Percentiles rank a stretch among this genome's conserved stretches.
These are phyloP conservation scores for Leccinum imitatum DNA, from an alignment of 768 basidiomycete species.

Conservation along the genomic window DNA sequence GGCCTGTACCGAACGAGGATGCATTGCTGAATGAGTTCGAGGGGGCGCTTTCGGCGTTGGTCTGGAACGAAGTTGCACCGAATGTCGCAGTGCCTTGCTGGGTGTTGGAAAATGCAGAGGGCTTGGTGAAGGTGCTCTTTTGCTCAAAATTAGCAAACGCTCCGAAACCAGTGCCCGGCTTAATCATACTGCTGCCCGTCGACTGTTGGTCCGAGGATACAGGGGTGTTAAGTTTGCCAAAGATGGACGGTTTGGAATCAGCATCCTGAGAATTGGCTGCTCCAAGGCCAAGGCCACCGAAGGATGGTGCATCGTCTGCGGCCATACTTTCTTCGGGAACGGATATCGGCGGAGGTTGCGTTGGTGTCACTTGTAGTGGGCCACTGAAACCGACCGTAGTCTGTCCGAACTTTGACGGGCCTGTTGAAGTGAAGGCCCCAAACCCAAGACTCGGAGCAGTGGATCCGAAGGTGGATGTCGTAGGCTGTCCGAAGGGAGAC, in stretches of 20 bases:
- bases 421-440: slow-evolving; percentile 32
- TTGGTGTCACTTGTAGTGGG: slow-evolving; percentile 8
- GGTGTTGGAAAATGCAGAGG: slow-evolving; percentile 21
- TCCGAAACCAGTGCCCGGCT: slow-evolving; percentile 37
- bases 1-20: slow-evolving; percentile 33
- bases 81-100: slow-evolving; percentile 17
- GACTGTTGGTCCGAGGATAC: slow-evolving; percentile 15
- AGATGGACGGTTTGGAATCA: slow-evolving; percentile 32
- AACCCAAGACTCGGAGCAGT: slow-evolving; percentile 27
- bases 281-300: slow-evolving; percentile 36
- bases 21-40: slow-evolving; percentile 31
- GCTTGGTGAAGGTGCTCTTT: not conserved
- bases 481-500: not conserved
- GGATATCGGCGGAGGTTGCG: slow-evolving; percentile 3
- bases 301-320: slow-evolving; percentile 30
- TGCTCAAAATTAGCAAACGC: slow-evolving; percentile 23
- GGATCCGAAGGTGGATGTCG: slow-evolving; percentile 23
- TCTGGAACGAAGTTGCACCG: slow-evolving; percentile 14
- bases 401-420: slow-evolving; percentile 34
- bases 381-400: slow-evolving; percentile 24
- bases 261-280: slow-evolving; percentile 21
- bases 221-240: slow-evolving; percentile 27
- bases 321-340: slow-evolving; percentile 34
- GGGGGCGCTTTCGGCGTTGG: slow-evolving; percentile 16
- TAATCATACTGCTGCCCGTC: slow-evolving; percentile 26